Evolutionary conservation across 305 asterid species (phyloP).

Genomic region (Nicotiana rustica): DNA sequence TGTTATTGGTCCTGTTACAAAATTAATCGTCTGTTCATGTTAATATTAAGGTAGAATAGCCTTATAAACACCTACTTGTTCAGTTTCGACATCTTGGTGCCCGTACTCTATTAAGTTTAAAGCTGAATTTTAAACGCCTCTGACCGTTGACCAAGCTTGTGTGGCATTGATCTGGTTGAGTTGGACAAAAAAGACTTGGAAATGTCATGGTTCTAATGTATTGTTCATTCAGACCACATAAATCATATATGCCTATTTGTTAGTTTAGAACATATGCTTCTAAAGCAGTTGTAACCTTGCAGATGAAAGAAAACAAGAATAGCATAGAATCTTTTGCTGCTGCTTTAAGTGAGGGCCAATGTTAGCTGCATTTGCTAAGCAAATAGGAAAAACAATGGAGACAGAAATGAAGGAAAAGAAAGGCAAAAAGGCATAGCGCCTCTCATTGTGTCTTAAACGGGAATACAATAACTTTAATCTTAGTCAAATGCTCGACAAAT

Average conservation of each 20-base stretch:
- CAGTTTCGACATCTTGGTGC: too few species aligned
- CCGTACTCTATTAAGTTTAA: too few species aligned
- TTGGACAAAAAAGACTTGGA: too few species aligned
- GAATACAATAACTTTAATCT: not conserved
- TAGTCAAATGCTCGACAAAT: not conserved
- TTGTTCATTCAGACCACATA: not conserved
- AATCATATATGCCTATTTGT: not conserved
- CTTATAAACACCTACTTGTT: too few species aligned
- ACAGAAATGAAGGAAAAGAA: not conserved
- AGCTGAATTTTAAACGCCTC: too few species aligned
- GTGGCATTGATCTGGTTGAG: too few species aligned
- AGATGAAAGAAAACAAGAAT: not conserved
- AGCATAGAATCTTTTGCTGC: not conserved
- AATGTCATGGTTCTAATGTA: not conserved
- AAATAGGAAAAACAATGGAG: not conserved
- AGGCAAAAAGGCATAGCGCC: not conserved
- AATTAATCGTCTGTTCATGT: too few species aligned
- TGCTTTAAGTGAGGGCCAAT: constrained; percentile 14
- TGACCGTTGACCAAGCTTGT: too few species aligned
- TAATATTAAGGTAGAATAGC: too few species aligned
- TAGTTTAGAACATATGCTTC: not conserved
- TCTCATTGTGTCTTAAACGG: not conserved
- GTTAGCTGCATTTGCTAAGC: not conserved
- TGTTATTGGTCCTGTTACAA: too few species aligned
- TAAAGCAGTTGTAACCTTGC: not conserved